These are phyloP conservation scores for Bisporella sp. DNA, from an alignment of 2,329 filamentous ascomycete genomes.

Conservation along the genomic window DNA sequence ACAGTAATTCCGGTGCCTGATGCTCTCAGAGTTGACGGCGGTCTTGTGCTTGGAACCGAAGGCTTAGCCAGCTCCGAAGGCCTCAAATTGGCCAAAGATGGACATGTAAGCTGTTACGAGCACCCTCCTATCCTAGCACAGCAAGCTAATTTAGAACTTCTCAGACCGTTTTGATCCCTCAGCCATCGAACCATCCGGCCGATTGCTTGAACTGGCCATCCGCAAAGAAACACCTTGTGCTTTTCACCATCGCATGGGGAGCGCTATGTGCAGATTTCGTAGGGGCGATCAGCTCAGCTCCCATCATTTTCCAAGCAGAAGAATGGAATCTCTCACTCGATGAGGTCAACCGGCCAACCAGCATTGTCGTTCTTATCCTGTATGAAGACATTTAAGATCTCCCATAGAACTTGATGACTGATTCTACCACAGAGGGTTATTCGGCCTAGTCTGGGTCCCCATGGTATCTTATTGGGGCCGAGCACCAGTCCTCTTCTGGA, in stretches of 20 bases:
- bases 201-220: constrained; percentile 35
- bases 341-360: not conserved
- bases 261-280: constrained; percentile 22
- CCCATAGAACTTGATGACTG: constrained; percentile 16
- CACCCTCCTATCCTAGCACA: not conserved
- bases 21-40: too few species aligned
- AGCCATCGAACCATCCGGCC: constrained; percentile 39
- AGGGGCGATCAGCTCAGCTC: constrained; percentile 6
- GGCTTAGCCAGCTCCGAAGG: not conserved
- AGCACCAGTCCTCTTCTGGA: constrained; percentile 37
- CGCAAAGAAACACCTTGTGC: constrained; percentile 6
- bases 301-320: not conserved
- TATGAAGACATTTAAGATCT: constrained; percentile 22
- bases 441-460: constrained; percentile 18
- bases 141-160: not conserved
- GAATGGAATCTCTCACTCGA: not conserved
- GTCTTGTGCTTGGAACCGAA: not conserved
- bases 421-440: not conserved
- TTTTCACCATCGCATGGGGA: constrained; percentile 28
- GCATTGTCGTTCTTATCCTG: not conserved
- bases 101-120: not conserved
- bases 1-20: too few species aligned
- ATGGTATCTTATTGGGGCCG: constrained; percentile 37
- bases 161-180: constrained; percentile 24
- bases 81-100: not conserved